Evolutionary conservation across 2,329 filamentous ascomycete species (phyloP).

Genomic region (Colletotrichum liaoningense): DNA sequence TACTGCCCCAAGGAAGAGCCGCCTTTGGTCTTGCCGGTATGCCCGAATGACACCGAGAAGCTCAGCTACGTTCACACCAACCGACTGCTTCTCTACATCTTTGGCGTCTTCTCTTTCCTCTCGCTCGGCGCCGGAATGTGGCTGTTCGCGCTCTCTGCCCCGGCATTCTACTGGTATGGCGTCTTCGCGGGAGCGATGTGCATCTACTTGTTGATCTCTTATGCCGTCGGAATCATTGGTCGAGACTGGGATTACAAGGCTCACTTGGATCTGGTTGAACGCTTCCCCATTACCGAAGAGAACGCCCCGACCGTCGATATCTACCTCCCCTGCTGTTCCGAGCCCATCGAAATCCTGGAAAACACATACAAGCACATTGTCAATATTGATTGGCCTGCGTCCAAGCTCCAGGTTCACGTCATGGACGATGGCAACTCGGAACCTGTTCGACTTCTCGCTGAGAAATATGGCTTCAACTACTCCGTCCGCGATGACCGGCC

Average conservation of each 20-base stretch:
- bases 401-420: slow-evolving; percentile 51
- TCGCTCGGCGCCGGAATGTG: slow-evolving; percentile 55
- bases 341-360: slow-evolving; percentile 52
- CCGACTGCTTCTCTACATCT: slow-evolving; percentile 51
- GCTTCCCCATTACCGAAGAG: slow-evolving; percentile 45
- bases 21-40: slow-evolving; percentile 47
- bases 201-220: slow-evolving; percentile 54
- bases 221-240: slow-evolving; percentile 52
- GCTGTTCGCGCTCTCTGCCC: slow-evolving; percentile 51
- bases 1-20: slow-evolving; percentile 49
- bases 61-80: slow-evolving; percentile 52
- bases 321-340: slow-evolving; percentile 54
- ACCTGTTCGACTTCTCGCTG: slow-evolving; percentile 44
- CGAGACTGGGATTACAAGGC: slow-evolving; percentile 50
- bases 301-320: slow-evolving; percentile 53
- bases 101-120: slow-evolving; percentile 53
- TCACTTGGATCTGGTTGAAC: slow-evolving; percentile 45
- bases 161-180: slow-evolving; percentile 51
- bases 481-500: slow-evolving; percentile 54
- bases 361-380: slow-evolving; percentile 50
- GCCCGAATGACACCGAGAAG: slow-evolving; percentile 53
- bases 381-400: slow-evolving; percentile 49
- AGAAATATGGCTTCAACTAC: slow-evolving; percentile 50
- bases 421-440: slow-evolving; percentile 51
- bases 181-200: slow-evolving; percentile 51